Evolutionary conservation across 2,329 filamentous ascomycete genomes (phyloP).

Genomic region (Ophiostoma perfectum): DNA sequence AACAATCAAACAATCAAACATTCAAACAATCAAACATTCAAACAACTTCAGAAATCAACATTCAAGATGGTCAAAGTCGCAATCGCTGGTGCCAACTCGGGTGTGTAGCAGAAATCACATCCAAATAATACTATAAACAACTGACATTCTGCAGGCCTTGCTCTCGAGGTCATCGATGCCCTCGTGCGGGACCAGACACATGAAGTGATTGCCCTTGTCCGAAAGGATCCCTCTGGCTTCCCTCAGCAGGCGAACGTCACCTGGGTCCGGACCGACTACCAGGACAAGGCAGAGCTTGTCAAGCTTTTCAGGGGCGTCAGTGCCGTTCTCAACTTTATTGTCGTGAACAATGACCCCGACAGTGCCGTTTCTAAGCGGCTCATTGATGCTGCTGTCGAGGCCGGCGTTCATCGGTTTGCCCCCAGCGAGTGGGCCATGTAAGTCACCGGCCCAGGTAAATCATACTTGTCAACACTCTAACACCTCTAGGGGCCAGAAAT

Average conservation of each 20-base stretch:
- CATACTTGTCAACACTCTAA: background rate
- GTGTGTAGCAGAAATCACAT: background rate
- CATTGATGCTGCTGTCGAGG: slow-evolving; percentile 54
- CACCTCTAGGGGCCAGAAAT: slow-evolving; percentile 11
- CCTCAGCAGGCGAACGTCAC: slow-evolving; percentile 18
- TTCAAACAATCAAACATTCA: background rate
- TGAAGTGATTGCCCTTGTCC: slow-evolving; percentile 16
- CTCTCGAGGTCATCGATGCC: slow-evolving; percentile 21
- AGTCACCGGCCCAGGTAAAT: slow-evolving; percentile 17
- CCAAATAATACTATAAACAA: background rate
- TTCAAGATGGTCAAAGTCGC: background rate
- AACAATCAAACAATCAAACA: background rate
- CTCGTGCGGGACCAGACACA: slow-evolving; percentile 18
- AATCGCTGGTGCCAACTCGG: background rate
- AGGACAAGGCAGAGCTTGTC: slow-evolving; percentile 22
- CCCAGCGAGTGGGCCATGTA: slow-evolving; percentile 54
- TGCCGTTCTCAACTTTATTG: slow-evolving; percentile 22
- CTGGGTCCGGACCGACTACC: slow-evolving; percentile 18
- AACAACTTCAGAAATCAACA: background rate
- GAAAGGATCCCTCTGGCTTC: slow-evolving; percentile 14
- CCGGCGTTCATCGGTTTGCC: slow-evolving; percentile 56
- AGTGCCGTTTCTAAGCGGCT: slow-evolving; percentile 33
- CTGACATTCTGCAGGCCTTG: slow-evolving; percentile 6
- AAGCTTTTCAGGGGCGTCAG: slow-evolving; percentile 18
- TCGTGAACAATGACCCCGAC: slow-evolving; percentile 16